These are phyloP conservation scores for Penicillium sp. DNA, from an alignment of 2,329 filamentous ascomycete genomes.

Conservation along the genomic window DNA sequence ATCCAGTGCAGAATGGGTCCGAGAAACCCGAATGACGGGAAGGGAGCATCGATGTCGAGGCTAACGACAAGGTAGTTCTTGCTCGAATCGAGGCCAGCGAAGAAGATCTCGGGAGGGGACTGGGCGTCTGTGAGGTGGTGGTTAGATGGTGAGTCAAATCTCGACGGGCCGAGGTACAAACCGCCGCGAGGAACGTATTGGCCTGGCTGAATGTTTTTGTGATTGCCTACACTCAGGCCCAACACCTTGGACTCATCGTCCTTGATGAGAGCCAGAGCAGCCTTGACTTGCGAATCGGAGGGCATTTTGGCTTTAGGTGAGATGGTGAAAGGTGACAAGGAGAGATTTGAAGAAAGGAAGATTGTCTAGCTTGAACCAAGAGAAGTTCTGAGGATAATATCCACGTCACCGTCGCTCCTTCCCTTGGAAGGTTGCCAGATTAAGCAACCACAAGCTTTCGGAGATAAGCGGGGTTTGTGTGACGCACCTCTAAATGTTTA, in stretches of 20 bases:
- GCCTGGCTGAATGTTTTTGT: constrained; percentile 38
- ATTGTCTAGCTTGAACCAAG: not conserved
- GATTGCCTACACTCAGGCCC: constrained; percentile 36
- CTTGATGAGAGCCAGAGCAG: constrained; percentile 36
- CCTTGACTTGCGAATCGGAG: constrained; percentile 22
- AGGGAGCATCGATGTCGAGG: constrained; percentile 42
- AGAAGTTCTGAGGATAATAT: not conserved
- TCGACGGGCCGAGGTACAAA: constrained; percentile 15
- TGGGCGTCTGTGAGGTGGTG: constrained; percentile 28
- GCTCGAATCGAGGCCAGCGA: constrained; percentile 22
- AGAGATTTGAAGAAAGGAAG: not conserved
- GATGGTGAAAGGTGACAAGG: not conserved
- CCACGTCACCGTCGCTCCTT: not conserved
- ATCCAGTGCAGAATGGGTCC: constrained; percentile 44
- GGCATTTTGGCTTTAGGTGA: constrained; percentile 21
- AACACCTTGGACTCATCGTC: constrained; percentile 43
- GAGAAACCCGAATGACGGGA: constrained; percentile 35
- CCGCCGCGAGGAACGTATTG: constrained; percentile 41
- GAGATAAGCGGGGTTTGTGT: constrained; percentile 17
- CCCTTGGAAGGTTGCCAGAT: not conserved
- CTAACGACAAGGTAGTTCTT: constrained; percentile 36
- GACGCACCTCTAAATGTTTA: not conserved
- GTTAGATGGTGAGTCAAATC: not conserved
- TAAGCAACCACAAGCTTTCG: constrained; percentile 3
- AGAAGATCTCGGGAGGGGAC: constrained; percentile 28